Evolutionary conservation across 495 filamentous ascomycete genomes (phyloP).

Genomic region (Penicillium paxilli): DNA sequence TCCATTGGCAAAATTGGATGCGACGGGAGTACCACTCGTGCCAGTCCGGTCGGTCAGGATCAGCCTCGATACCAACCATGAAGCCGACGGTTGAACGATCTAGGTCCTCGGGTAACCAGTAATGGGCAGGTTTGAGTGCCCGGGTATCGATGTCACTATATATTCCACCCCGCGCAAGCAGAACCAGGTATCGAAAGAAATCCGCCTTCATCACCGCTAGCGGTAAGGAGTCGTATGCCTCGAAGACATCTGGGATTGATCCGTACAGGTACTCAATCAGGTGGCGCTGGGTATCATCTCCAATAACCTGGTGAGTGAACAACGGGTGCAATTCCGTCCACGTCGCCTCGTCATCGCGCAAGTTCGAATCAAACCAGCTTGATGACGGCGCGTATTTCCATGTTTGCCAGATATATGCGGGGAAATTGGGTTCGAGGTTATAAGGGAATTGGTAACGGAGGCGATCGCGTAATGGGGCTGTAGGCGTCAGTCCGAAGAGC

Average conservation of each 20-base stretch:
- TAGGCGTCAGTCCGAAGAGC: conserved; percentile 37
- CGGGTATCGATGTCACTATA: conserved; percentile 96
- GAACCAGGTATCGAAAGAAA: conserved; percentile 95
- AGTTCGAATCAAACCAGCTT: conserved; percentile 70
- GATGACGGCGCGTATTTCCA: conserved; percentile 90
- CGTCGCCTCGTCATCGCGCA: conserved; percentile 80
- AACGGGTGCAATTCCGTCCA: conserved; percentile 89
- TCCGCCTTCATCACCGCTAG: conserved; percentile 92
- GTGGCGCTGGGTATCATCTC: conserved; percentile 80
- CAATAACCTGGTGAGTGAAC: conserved; percentile 95
- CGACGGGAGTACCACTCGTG: conserved; percentile 91
- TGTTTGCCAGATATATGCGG: conserved; percentile 98
- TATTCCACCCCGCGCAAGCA: conserved; percentile 90
- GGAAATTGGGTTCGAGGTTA: conserved; percentile 82
- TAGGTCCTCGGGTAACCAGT: conserved; percentile 83
- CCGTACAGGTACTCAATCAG: conserved; percentile 85
- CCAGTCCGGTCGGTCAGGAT: conserved; percentile 92
- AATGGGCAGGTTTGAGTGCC: conserved; percentile 75
- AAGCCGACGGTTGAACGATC: conserved; percentile 77
- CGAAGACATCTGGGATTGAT: conserved; percentile 84
- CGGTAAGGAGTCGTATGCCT: conserved; percentile 85
- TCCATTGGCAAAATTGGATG: conserved; percentile 99
- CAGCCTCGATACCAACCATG: conserved; percentile 92
- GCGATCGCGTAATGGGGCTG: conserved; percentile 70
- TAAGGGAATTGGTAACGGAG: conserved; percentile 94